Base-by-base conservation (phyloP, 441 rosid genomes). In the Pelargonium citronellum region DNA sequence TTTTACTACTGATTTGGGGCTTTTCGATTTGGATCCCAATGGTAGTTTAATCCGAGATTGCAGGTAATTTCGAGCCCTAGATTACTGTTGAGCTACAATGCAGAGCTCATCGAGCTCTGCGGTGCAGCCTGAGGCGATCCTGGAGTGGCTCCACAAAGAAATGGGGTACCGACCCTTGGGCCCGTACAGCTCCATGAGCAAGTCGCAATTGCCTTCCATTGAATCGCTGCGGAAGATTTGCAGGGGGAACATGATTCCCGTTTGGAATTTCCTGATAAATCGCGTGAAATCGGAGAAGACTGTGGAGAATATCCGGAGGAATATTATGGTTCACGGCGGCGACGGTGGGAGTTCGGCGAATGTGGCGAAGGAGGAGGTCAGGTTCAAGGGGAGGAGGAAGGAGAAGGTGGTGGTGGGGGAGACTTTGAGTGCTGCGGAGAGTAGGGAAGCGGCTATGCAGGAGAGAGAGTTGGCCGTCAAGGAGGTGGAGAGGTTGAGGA, bases 271-370 rank as follows among this genome's bases (percentile, higher is more conserved):
- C 63, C 82, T 91, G 69, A 66, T 85, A 1, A 86, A 83, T 72
- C 84, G 91, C 43, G 93, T 91, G 78, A 89, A 86, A 79, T 93
- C 95, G 49, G 96, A 93, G 89, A 91, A 87, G 76, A 89, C 90
- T 2, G 95, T 87, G 68, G 89, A 87, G 84, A 85, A 70, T 64
- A 89, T 88, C 49, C 75, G 95, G 83, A 87, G 86, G 77, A 93
- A 91, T 44, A 91, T 88, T 34, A 81, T 77, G 55, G 95, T 93
- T 4, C 95, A 93, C 53, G 98, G 96, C 0, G 70, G 72, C 34
- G 47, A 53, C 47, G 86, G 66, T 75, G 83, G 78, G 58, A 69
- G 74, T 74, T 65, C 68, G 44, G 82, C 71, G 51, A 82, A 66
- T 69, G 71, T 64, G 41, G 87, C 70, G 73, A 88, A 87, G 63